Conservation (phyloP, 805 yeast genomes). For the Wickerhamomyces mucosus region DNA sequence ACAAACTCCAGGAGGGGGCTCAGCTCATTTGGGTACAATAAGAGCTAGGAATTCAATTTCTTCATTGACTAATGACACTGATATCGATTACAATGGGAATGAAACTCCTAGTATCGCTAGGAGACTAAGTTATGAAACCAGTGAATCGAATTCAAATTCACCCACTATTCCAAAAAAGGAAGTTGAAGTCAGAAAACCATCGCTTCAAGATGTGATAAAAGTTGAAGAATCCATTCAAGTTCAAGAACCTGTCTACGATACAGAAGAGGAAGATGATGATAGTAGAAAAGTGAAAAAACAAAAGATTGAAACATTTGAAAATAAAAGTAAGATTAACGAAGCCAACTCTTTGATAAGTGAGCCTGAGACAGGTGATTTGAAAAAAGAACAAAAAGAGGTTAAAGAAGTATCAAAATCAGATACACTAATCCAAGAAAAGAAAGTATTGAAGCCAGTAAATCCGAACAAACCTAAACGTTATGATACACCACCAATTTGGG, state of each 20-base stretch:
- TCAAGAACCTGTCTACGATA: slow-evolving; percentile 8
- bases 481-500: slow-evolving; percentile 71
- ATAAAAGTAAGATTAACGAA: slow-evolving; percentile 7
- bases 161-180: slow-evolving; percentile 17
- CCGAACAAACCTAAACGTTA: slow-evolving; percentile 50
- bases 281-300: slow-evolving; percentile 1
- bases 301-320: slow-evolving; percentile 6
- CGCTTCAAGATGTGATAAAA: slow-evolving; percentile 11
- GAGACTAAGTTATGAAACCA: slow-evolving; percentile 17
- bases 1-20: slow-evolving; percentile 1
- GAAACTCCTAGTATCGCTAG: slow-evolving; percentile 28
- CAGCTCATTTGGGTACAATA: slow-evolving; percentile 8
- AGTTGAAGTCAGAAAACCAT: slow-evolving; percentile 10
- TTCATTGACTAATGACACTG: slow-evolving; percentile 34
- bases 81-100: slow-evolving; percentile 33
- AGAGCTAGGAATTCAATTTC: slow-evolving; percentile 17
- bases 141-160: slow-evolving; percentile 16
- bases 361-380: neutral
- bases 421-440: slow-evolving; percentile 1
- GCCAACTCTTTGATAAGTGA: no score
- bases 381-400: slow-evolving; percentile 1
- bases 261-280: slow-evolving; percentile 3
- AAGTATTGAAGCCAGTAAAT: neutral
- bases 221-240: slow-evolving; percentile 7
- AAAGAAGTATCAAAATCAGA: slow-evolving; percentile 3